Base-by-base conservation (phyloP, 148 eudicot genomes). In the Camellia lanceoleosa region DNA sequence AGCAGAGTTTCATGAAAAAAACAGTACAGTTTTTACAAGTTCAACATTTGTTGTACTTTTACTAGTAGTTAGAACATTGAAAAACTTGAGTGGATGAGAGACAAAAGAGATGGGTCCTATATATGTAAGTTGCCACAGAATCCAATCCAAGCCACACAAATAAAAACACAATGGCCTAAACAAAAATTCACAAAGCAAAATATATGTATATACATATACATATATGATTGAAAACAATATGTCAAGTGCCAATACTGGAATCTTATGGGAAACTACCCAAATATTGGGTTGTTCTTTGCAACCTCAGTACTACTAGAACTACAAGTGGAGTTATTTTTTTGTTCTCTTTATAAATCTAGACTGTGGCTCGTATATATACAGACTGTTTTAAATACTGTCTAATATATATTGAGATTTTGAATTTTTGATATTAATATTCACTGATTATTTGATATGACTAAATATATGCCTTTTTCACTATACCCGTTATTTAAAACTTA, bases 131-230 rank as follows among this genome's bases (percentile, higher is more conserved):
- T 79, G 82, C 68, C 68, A 42, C 60, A 83, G 81, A 81, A 81
- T 75, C 80, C 81, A 83, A 86, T 76, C 82, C 81, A 83, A 86
- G 72, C 82, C 86, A 83, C 86, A 83, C 78, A 86, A 77, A 80
- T 60, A 69, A 55, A 30, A 70, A 81, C 6, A 69, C n/a, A 71
- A 71, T 74, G 67, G 74, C 81, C 83, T 43, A 52, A 78, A 52
- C 56, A 72, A 76, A 73, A 72, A 23, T 2, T 10, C 12, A n/a
- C 2, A 64, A 67, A 7, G 2, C 9, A 19, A 68, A 6, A 71
- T 19, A 51, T 19, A 47, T n/a, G 2, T 4, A 19, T 19, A 10
- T 20, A 71, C 7, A 51, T 71, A 51, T 49, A 51, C 7, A 51
- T 71, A 51, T 49, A 51, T 78, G 82, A 79, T 60, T 66, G 77